Evolutionary conservation across 106 monocot genomes (phyloP), one percentile per base, ranked within the genome.

Genomic region (Dendrobium officinale): DNA sequence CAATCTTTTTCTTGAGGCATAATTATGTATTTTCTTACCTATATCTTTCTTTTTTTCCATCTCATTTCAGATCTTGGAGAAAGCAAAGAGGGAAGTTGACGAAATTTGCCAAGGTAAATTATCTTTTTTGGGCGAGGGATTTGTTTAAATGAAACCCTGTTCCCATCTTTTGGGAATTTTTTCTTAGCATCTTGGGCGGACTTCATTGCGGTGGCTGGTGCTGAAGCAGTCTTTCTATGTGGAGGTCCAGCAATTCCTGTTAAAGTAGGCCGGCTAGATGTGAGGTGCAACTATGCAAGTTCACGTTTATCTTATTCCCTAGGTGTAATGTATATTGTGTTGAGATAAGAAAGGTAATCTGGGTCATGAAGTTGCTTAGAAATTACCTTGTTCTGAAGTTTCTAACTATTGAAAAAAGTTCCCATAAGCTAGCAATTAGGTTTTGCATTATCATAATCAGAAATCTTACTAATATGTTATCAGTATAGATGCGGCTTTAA

Each of bases 141-240:
- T 66, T 51, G 51, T 16, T 1, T 42, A 43, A 27, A 49, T 81
- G 54, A 24, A 45, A 66, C 45, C 72, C 11, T 73, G 44, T 41
- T 79, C 59, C 45, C 26, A 9, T n/a, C 55, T 49, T 85, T 55
- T 10, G 43, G 72, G 15, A 8, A 75, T 48, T 78, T 74, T 42
- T 79, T 55, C n/a, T 85, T 77, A 97, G 96, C 94, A n/a, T 92
- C 96, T 37, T 97, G 96, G 96, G 93, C 96, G 33, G 96, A 97
- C 74, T 75, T 97, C 79, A 94, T 97, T 86, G 89, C 96, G 55
- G 84, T 94, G 59, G 93, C 92, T 82, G 96, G 94, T 80, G 87
- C 96, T 43, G 93, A 90, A 83, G 92, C 96, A 33, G 94, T 97
- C 56, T 64, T 87, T 72, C 72, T 97, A 1, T 97, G 96, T 82